Evolutionary conservation across 345 rosid genomes (phyloP).

Genomic region (Camelina hispida): DNA sequence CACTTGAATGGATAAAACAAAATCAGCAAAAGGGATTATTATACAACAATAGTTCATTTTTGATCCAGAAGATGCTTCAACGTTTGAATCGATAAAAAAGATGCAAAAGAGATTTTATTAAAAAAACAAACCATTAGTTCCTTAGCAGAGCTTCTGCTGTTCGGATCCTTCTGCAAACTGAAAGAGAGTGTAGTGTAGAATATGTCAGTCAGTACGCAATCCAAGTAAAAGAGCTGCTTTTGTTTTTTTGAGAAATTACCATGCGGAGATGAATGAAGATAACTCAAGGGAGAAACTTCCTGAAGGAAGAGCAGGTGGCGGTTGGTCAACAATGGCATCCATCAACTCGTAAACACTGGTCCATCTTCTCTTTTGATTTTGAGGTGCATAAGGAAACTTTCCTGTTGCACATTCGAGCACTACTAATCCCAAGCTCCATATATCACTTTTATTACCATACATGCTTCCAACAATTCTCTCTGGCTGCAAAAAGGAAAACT

Average conservation of each 20-base stretch:
- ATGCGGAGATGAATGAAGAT: constrained; percentile 77
- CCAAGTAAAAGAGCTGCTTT: neutral
- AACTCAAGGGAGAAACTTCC: constrained; percentile 72
- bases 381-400: constrained; percentile 79
- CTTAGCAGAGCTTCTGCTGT: constrained; percentile 60
- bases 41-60: constrained; percentile 40
- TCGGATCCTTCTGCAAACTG: constrained; percentile 82
- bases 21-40: neutral
- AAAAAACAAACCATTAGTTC: constrained; percentile 50
- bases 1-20: neutral
- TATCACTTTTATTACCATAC: constrained; percentile 80
- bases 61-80: neutral
- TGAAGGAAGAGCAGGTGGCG: constrained; percentile 75
- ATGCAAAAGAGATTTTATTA: neutral
- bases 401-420: constrained; percentile 91
- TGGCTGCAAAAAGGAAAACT: constrained; percentile 54
- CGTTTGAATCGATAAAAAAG: neutral
- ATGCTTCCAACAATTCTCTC: constrained; percentile 76
- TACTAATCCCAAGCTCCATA: constrained; percentile 95
- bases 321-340: constrained; percentile 81
- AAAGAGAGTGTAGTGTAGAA: constrained; percentile 35
- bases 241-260: constrained; percentile 50
- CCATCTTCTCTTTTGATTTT: constrained; percentile 69
- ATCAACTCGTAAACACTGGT: constrained; percentile 75
- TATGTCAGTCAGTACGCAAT: neutral